phyloP scores from a whole-genome alignment of 257 asterid species.

The Leptodermis oblonga region DNA sequence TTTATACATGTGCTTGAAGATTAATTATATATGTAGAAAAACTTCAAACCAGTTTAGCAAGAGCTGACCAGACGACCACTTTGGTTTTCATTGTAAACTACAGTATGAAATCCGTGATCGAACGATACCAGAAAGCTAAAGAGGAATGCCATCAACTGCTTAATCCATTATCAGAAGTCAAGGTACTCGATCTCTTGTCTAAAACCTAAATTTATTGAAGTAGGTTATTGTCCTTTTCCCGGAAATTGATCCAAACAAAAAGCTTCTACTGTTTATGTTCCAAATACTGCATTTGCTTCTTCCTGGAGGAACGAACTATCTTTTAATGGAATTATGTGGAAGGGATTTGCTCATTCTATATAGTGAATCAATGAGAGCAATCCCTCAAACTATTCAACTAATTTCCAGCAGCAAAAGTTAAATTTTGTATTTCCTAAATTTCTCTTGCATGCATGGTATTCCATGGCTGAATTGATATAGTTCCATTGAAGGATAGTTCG shows the following conservation, averaged over 20 bases:
- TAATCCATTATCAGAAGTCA: conserved; percentile 30
- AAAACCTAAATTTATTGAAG: neutral
- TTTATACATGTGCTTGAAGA: neutral
- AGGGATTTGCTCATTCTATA: too few species aligned
- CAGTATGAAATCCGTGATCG: conserved; percentile 40
- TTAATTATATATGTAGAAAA: too few species aligned
- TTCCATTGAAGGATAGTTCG: conserved; percentile 31
- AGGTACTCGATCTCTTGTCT: conserved; percentile 19
- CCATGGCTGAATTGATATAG: neutral
- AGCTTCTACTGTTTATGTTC: neutral
- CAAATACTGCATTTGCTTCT: conserved; percentile 1
- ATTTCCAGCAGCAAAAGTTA: conserved; percentile 1
- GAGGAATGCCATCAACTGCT: conserved; percentile 30
- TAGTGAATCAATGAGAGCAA: too few species aligned
- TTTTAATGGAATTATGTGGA: conserved; percentile 35
- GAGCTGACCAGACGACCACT: neutral
- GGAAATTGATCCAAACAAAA: neutral
- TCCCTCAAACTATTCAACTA: too few species aligned
- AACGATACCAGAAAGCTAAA: conserved; percentile 30
- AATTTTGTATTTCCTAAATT: neutral
- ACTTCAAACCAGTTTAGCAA: neutral
- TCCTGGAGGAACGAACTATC: conserved; percentile 36
- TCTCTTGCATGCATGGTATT: neutral
- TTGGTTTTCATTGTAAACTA: neutral
- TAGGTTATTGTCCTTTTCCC: neutral